Conservation (phyloP, 352 stramenopile species). For the Phytophthora pluvialis region DNA sequence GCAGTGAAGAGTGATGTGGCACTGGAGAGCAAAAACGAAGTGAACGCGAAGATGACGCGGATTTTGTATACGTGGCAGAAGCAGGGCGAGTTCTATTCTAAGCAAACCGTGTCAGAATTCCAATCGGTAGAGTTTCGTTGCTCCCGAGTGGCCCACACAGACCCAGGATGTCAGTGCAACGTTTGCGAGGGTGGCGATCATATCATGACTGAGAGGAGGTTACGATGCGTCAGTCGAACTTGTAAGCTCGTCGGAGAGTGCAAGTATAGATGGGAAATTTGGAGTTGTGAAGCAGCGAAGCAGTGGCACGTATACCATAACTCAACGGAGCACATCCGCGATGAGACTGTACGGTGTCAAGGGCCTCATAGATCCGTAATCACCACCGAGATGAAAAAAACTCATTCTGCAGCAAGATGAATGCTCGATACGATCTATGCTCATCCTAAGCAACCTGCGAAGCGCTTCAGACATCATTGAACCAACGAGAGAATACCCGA, state of each 20-base stretch:
- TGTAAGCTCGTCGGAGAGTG: background rate
- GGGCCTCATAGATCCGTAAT: background rate
- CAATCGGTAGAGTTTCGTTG: background rate
- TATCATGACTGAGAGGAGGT: background rate
- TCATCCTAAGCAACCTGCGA: background rate
- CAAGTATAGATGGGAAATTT: constrained; percentile 6
- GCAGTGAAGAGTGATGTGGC: too few relatives aligned
- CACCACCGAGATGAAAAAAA: background rate
- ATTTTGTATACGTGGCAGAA: background rate
- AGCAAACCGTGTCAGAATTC: background rate
- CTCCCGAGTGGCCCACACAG: background rate
- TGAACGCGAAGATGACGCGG: background rate
- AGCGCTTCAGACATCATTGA: background rate
- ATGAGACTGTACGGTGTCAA: background rate
- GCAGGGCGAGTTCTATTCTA: background rate
- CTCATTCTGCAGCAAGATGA: background rate
- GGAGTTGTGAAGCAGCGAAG: background rate
- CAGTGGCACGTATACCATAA: too few relatives aligned
- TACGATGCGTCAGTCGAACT: background rate
- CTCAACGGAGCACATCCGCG: background rate
- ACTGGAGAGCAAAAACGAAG: too few relatives aligned
- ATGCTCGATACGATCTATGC: background rate
- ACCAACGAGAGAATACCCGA: background rate
- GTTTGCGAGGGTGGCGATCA: background rate
- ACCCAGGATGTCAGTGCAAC: background rate